Percentiles rank a stretch among this genome's conserved stretches.
phyloP scores from a whole-genome alignment of 1,284 basidiomycete genomes.

The Cutaneotrichosporon cutaneum region DNA sequence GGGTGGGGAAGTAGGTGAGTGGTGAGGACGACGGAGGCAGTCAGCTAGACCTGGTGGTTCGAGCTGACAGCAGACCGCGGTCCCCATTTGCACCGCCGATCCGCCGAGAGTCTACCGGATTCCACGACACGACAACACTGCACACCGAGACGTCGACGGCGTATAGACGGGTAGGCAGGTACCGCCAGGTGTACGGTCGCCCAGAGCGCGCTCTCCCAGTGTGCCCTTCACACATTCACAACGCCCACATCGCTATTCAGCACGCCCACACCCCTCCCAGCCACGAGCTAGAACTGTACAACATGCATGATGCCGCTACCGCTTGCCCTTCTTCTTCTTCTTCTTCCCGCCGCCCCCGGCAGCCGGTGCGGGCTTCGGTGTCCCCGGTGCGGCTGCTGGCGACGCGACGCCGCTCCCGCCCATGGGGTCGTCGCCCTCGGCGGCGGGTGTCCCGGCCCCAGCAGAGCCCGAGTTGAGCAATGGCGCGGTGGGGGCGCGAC shows the following conservation, averaged over 20 bases:
- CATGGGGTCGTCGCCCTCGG: conserved; percentile 28
- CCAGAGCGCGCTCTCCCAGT: too few species aligned
- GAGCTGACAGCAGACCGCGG: background rate
- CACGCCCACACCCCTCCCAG: background rate
- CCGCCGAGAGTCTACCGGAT: too few species aligned
- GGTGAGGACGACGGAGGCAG: too few species aligned
- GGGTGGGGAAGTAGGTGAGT: background rate
- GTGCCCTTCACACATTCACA: too few species aligned
- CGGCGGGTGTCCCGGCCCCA: conserved; percentile 11
- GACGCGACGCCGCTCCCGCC: conserved; percentile 14
- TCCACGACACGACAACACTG: too few species aligned
- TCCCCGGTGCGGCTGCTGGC: conserved; percentile 2
- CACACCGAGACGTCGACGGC: too few species aligned
- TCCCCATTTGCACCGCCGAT: too few species aligned
- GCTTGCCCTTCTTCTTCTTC: conserved; percentile 38
- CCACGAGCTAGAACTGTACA: conserved; percentile 12
- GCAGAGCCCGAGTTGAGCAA: conserved; percentile 1
- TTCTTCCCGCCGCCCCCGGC: conserved; percentile 24
- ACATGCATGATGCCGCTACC: conserved; percentile 20
- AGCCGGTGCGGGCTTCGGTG: conserved; percentile 11
- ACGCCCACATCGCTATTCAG: too few species aligned
- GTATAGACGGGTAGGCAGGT: too few species aligned
- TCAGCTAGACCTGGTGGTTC: background rate
- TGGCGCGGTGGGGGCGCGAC: conserved; percentile 18
- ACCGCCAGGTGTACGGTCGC: too few species aligned